Percentiles rank a stretch among this genome's conserved stretches.
These are phyloP conservation scores for Aspergillus hancockii DNA, from an alignment of 495 filamentous ascomycete species.

Conservation along the genomic window DNA sequence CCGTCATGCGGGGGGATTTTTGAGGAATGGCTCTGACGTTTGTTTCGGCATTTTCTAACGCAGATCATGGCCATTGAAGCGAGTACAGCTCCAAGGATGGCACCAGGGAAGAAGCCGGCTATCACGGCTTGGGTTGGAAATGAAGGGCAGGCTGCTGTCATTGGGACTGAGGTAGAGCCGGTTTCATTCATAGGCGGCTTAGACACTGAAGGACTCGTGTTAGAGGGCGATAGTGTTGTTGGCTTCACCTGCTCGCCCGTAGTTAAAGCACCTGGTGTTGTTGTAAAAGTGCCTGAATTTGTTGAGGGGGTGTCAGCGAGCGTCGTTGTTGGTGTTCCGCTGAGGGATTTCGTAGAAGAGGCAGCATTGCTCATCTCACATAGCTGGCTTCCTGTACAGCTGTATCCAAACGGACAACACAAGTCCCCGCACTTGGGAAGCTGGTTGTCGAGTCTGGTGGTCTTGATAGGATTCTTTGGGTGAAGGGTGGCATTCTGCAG, in stretches of 20 bases:
- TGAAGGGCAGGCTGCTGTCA: slow-evolving; percentile 29
- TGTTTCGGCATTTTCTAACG: slow-evolving; percentile 36
- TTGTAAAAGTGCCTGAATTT: slow-evolving; percentile 29
- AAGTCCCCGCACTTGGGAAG: slow-evolving; percentile 58
- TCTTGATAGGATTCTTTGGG: slow-evolving; percentile 67
- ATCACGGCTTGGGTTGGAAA: slow-evolving; percentile 57
- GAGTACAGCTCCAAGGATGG: slow-evolving; percentile 53
- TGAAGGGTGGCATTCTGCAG: slow-evolving; percentile 63
- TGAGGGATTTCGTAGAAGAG: slow-evolving; percentile 27
- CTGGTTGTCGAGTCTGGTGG: slow-evolving; percentile 58
- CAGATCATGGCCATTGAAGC: slow-evolving; percentile 46
- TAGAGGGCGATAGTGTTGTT: slow-evolving; percentile 18
- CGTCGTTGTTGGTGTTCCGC: neutral
- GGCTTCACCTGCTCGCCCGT: slow-evolving; percentile 22
- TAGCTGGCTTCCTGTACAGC: slow-evolving; percentile 54
- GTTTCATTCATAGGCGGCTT: slow-evolving; percentile 19
- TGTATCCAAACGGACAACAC: slow-evolving; percentile 81
- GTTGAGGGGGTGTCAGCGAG: slow-evolving; percentile 17
- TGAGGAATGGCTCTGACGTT: slow-evolving; percentile 13
- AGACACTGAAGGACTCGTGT: slow-evolving; percentile 4
- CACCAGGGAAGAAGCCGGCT: slow-evolving; percentile 66
- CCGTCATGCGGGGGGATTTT: slow-evolving; percentile 29
- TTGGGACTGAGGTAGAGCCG: slow-evolving; percentile 18
- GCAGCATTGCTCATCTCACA: slow-evolving; percentile 43
- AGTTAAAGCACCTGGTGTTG: slow-evolving; percentile 12